These are phyloP conservation scores for Abortiporus biennis DNA, from an alignment of 1,284 basidiomycete genomes.

Conservation along the genomic window DNA sequence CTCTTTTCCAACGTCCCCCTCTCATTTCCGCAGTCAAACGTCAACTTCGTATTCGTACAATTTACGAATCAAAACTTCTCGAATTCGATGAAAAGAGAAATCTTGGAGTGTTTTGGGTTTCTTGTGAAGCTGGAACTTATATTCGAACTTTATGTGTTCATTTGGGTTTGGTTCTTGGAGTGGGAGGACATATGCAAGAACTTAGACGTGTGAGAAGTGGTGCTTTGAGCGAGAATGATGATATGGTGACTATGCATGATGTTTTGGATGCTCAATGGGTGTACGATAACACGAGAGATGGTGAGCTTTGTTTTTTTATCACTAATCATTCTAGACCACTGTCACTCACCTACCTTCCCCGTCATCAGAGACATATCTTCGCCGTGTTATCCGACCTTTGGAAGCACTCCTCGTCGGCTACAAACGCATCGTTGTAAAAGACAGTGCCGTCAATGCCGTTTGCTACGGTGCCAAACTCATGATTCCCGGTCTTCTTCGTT, in stretches of 20 bases:
- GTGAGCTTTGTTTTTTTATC: slow-evolving; percentile 26
- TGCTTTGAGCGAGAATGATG: slow-evolving; percentile 95
- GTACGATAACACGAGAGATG: slow-evolving; percentile 98
- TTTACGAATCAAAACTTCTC: slow-evolving; percentile 93
- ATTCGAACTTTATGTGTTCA: slow-evolving; percentile 99
- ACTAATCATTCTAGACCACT: not conserved
- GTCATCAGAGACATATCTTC: slow-evolving; percentile 94
- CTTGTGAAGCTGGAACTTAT: slow-evolving; percentile 98
- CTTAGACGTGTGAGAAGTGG: slow-evolving; percentile 92
- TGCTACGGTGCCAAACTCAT: slow-evolving; percentile 99
- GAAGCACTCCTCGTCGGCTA: slow-evolving; percentile 94
- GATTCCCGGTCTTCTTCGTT: slow-evolving; percentile 97
- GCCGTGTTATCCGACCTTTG: slow-evolving; percentile 90
- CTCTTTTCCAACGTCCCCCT: slow-evolving; percentile 97
- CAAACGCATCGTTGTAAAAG: slow-evolving; percentile 99
- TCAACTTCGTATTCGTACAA: slow-evolving; percentile 95
- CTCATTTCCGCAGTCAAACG: slow-evolving; percentile 99
- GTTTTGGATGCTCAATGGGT: slow-evolving; percentile 98
- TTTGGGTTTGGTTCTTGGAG: slow-evolving; percentile 90
- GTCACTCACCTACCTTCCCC: slow-evolving; percentile 4
- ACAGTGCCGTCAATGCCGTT: slow-evolving; percentile 98
- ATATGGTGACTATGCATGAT: slow-evolving; percentile 99
- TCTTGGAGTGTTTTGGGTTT: slow-evolving; percentile 97
- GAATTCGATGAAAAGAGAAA: slow-evolving; percentile 99
- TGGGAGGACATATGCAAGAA: slow-evolving; percentile 99